phyloP scores from a whole-genome alignment of 169 alveolate genomes.

The Plasmodium gaboni region DNA sequence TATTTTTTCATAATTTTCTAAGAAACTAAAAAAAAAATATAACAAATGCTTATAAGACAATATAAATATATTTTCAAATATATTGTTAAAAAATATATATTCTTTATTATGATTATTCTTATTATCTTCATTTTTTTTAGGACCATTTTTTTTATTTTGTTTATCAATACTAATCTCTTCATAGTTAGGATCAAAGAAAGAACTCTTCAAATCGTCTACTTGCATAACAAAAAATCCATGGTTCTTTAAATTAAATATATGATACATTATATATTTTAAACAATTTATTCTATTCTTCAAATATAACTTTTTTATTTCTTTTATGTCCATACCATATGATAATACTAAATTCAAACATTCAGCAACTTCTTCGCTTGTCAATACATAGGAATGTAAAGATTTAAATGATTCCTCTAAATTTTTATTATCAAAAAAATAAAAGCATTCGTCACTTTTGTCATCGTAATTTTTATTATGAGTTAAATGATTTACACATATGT shows the following conservation, averaged over 20 bases:
- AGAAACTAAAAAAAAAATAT: constrained; percentile 15
- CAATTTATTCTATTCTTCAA: constrained; percentile 33
- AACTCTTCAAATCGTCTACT: neutral
- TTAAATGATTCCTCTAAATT: constrained; percentile 22
- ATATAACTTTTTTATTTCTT: constrained; percentile 36
- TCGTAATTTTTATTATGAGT: no score
- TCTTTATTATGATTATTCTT: neutral
- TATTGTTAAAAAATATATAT: neutral
- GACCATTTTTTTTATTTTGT: neutral
- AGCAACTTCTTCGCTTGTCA: constrained; percentile 17
- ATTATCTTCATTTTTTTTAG: neutral
- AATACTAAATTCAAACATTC: constrained; percentile 14
- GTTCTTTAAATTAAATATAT: constrained; percentile 26
- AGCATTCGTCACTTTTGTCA: neutral
- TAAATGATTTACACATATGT: no score
- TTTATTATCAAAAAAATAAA: neutral
- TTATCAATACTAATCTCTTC: neutral
- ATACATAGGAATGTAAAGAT: constrained; percentile 10
- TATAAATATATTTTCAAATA: constrained; percentile 5
- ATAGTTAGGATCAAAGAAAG: neutral
- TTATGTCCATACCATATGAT: constrained; percentile 38
- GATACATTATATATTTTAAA: constrained; percentile 25
- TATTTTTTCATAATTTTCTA: constrained; percentile 26
- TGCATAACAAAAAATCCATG: neutral
- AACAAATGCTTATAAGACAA: constrained; percentile 35